phyloP scores from a whole-genome alignment of 2,329 filamentous ascomycete genomes.

The Cytospora mali region DNA sequence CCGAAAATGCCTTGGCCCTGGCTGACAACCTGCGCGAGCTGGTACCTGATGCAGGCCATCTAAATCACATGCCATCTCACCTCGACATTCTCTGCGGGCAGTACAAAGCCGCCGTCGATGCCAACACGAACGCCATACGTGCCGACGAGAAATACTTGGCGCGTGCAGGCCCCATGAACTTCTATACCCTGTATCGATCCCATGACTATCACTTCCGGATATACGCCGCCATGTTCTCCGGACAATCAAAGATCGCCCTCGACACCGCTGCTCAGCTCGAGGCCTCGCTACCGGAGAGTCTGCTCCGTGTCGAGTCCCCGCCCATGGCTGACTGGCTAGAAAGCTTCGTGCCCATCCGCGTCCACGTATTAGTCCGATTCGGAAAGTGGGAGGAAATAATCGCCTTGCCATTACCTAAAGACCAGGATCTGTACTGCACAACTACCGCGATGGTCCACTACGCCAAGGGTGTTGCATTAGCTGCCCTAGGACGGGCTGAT shows the following conservation, averaged over 20 bases:
- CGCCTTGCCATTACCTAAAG: slow-evolving; percentile 55
- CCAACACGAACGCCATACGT: slow-evolving; percentile 66
- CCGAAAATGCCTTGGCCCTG: slow-evolving; percentile 62
- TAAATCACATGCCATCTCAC: slow-evolving; percentile 70
- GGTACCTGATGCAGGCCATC: slow-evolving; percentile 70
- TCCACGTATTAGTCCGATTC: slow-evolving; percentile 74
- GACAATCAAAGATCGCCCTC: slow-evolving; percentile 63
- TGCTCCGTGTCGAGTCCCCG: slow-evolving; percentile 66
- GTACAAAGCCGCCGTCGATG: slow-evolving; percentile 66
- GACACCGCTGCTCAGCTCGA: slow-evolving; percentile 64
- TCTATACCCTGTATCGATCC: slow-evolving; percentile 75
- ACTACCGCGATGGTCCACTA: slow-evolving; percentile 72
- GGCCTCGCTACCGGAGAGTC: slow-evolving; percentile 60
- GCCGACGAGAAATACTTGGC: slow-evolving; percentile 70
- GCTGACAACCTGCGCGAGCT: slow-evolving; percentile 66
- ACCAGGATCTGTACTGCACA: slow-evolving; percentile 65
- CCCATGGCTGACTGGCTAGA: slow-evolving; percentile 83
- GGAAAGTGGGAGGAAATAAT: slow-evolving; percentile 71
- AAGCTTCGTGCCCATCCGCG: slow-evolving; percentile 66
- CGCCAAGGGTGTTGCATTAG: slow-evolving; percentile 67
- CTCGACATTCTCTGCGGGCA: slow-evolving; percentile 74
- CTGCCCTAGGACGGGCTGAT: slow-evolving; percentile 56
- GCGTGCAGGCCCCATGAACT: slow-evolving; percentile 63
- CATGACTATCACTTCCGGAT: slow-evolving; percentile 77
- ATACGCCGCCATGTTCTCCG: slow-evolving; percentile 79